phyloP scores from a whole-genome alignment of 2,329 filamentous ascomycete genomes.

The Pseudogymnoascus sp. region DNA sequence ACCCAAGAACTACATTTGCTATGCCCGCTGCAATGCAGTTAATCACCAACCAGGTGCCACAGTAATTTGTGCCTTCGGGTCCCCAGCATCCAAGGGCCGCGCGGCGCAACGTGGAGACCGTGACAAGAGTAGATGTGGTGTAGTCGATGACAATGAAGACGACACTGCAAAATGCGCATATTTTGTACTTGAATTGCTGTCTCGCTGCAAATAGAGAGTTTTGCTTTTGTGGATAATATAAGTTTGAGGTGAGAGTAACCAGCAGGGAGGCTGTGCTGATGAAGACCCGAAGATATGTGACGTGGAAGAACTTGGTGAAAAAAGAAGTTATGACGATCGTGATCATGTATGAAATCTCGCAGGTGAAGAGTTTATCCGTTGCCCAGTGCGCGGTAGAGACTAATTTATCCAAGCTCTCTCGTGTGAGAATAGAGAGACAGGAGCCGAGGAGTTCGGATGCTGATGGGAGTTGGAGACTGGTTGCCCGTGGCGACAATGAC shows the following conservation, averaged over 20 bases:
- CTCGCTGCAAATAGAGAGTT: not conserved
- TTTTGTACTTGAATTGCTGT: not conserved
- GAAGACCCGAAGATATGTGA: not conserved
- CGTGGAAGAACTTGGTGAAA: not conserved
- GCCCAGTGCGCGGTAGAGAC: not conserved
- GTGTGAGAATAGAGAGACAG: not conserved
- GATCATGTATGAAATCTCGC: not conserved
- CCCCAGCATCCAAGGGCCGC: too few relatives aligned
- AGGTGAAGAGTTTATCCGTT: not conserved
- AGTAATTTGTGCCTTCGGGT: not conserved
- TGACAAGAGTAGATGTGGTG: not conserved
- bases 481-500: not conserved
- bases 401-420: not conserved
- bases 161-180: not conserved
- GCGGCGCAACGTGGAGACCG: not conserved
- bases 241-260: not conserved
- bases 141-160: not conserved
- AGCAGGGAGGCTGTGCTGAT: not conserved
- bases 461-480: not conserved
- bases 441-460: not conserved
- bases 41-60: not conserved
- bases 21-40: too few relatives aligned
- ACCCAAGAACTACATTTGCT: not conserved
- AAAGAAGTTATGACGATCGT: not conserved
- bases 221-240: not conserved